These are phyloP conservation scores for Ampelomyces quisqualis DNA, from an alignment of 2,329 filamentous ascomycete genomes.

Conservation along the genomic window DNA sequence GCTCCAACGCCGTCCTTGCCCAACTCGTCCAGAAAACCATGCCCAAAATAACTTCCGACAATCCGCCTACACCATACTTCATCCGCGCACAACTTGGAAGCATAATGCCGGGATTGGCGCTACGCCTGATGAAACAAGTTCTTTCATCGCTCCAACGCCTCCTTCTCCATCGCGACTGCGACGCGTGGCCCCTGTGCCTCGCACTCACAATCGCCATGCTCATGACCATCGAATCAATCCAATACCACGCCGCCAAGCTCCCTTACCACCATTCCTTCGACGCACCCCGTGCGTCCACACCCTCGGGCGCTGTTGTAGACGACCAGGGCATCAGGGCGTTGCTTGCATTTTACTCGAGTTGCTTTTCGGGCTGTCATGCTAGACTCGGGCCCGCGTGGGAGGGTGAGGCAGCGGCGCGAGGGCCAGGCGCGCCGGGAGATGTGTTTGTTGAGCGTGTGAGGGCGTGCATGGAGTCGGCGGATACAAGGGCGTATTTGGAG, in stretches of 20 bases:
- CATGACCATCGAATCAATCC: constrained; percentile 43
- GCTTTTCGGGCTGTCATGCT: constrained; percentile 38
- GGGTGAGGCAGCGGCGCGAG: constrained; percentile 19
- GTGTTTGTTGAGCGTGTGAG: constrained; percentile 35
- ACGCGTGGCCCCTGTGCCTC: constrained; percentile 38
- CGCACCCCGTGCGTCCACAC: not conserved
- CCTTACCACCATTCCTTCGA: constrained; percentile 35
- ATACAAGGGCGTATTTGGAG: constrained; percentile 23
- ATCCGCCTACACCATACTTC: constrained; percentile 40
- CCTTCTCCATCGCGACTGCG: constrained; percentile 29
- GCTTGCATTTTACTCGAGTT: constrained; percentile 37
- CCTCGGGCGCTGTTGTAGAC: constrained; percentile 15
- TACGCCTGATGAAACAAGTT: constrained; percentile 34
- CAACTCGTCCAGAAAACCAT: constrained; percentile 26
- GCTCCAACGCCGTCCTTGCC: constrained; percentile 13
- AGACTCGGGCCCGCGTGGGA: constrained; percentile 32
- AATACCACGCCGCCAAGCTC: constrained; percentile 42
- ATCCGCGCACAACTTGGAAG: constrained; percentile 43
- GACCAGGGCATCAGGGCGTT: constrained; percentile 33
- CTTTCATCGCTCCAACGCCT: constrained; percentile 37
- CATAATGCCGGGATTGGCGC: constrained; percentile 38
- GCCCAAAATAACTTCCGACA: constrained; percentile 10
- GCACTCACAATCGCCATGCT: constrained; percentile 37
- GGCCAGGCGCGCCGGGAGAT: constrained; percentile 18
- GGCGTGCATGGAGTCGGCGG: constrained; percentile 22